Percentiles rank a stretch among this genome's conserved stretches.
phyloP scores from a whole-genome alignment of 1,139 yeast species.

The Schwanniomyces etchellsii region DNA sequence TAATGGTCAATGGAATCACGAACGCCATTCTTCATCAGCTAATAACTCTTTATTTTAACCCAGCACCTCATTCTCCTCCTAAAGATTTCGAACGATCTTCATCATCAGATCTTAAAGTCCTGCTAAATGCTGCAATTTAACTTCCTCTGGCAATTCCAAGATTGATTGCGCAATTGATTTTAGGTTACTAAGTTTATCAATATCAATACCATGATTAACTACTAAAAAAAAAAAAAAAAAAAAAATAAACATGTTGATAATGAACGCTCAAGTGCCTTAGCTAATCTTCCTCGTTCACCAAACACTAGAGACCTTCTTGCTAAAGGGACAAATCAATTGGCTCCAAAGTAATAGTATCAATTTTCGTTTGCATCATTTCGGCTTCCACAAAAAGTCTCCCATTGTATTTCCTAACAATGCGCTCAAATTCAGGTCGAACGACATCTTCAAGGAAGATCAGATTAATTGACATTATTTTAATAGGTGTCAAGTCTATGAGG shows the following conservation, averaged over 20 bases:
- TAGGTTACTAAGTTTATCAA: constrained; percentile 12
- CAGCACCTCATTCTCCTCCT: constrained; percentile 25
- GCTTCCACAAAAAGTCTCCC: constrained; percentile 18
- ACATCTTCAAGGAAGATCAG: no score
- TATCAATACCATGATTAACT: constrained; percentile 15
- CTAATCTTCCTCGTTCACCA: constrained; percentile 11
- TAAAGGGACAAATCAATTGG: constrained; percentile 14
- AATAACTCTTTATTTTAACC: constrained; percentile 26
- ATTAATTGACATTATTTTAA: no score
- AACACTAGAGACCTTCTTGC: constrained; percentile 13
- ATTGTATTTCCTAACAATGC: constrained; percentile 15
- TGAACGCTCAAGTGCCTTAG: constrained; percentile 15
- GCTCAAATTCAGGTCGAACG: constrained; percentile 2
- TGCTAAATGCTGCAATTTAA: constrained; percentile 15
- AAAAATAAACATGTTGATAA: constrained; percentile 18
- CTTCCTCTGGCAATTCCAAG: constrained; percentile 17
- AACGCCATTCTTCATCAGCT: constrained; percentile 27
- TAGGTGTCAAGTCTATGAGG: no score
- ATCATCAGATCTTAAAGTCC: constrained; percentile 20
- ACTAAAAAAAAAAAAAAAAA: constrained; percentile 15
- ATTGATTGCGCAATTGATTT: constrained; percentile 17
- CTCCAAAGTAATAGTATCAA: constrained; percentile 11
- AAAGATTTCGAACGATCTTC: constrained; percentile 17
- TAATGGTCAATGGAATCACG: constrained; percentile 23
- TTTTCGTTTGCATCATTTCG: constrained; percentile 7